Evolutionary conservation across 75 land plant genomes (phyloP), one percentile per base, ranked within the genome.

Genomic region (Adiantum capillusveneris): DNA sequence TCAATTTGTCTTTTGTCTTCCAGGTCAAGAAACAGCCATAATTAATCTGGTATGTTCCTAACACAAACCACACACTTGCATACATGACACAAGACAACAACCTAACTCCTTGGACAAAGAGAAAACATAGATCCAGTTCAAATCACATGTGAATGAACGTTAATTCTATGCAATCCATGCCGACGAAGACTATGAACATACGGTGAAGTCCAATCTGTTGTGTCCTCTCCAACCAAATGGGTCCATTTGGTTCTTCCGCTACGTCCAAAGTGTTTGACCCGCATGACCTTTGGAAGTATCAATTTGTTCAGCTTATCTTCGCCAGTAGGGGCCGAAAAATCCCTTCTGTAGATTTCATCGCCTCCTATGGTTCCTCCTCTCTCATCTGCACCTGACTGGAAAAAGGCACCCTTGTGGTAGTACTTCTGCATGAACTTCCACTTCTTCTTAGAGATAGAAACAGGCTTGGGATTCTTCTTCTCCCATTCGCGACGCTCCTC

Each of bases 361-460:
- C 78, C 49, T 36, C 83, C 77, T 25, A 72, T 82, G 19, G 85
- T 82, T 20, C 59, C 80, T 28, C 71, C 70, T 5, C 29, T 59
- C 45, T 92, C 89, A 74, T 85, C 95, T 21, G 82, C 52, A 17
- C 66, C 65, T 0, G 73, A 28, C 71, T 88, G 87, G 64, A 88
- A 93, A 84, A 93, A 93, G 25, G 85, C 98, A 64, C 98, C 98
- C 61, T 85, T 88, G 82, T 93, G 98, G 60, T 81, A 93, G 53
- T 93, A 93, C 60, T 93, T 93, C 89, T 93, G 98, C 98, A 93
- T 93, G 49, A 88, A 93, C 73, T 79, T 88, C 98, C 98, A 93
- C 63, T 88, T 93, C 67, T 89, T 85, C 68, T 93, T 93, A 9
- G 76, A 39, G n/a, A 63, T 56, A 0, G 73, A 53, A 30, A 74